phyloP scores from a whole-genome alignment of 2,329 filamentous ascomycete species.

The Phialophora tarda region DNA sequence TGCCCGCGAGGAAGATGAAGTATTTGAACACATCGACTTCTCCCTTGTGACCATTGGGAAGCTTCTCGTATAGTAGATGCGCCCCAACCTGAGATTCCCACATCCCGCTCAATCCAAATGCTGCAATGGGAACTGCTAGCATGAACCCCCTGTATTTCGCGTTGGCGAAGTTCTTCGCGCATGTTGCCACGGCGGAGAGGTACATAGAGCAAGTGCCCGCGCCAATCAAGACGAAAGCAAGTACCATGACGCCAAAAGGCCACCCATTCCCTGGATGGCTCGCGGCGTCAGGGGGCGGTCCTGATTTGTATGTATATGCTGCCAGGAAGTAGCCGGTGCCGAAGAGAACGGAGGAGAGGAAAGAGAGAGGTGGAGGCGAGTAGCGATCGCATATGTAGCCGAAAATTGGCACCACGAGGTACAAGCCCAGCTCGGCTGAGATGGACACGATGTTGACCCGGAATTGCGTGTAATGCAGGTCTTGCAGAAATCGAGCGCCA shows the following conservation, averaged over 20 bases:
- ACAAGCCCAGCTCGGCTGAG: slow-evolving; percentile 83
- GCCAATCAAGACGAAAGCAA: slow-evolving; percentile 82
- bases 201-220: slow-evolving; percentile 88
- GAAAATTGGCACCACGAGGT: slow-evolving; percentile 86
- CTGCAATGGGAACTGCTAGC: slow-evolving; percentile 86
- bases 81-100: slow-evolving; percentile 91
- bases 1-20: slow-evolving; percentile 80
- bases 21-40: slow-evolving; percentile 79
- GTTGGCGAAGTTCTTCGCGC: slow-evolving; percentile 95
- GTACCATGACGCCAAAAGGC: slow-evolving; percentile 81
- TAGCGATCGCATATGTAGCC: slow-evolving; percentile 91
- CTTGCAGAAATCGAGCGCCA: slow-evolving; percentile 84
- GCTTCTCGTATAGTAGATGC: slow-evolving; percentile 73
- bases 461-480: slow-evolving; percentile 84
- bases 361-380: slow-evolving; percentile 76
- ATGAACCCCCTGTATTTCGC: slow-evolving; percentile 87
- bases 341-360: slow-evolving; percentile 75
- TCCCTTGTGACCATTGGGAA: slow-evolving; percentile 65
- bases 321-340: slow-evolving; percentile 82
- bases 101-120: slow-evolving; percentile 92
- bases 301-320: slow-evolving; percentile 73
- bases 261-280: slow-evolving; percentile 60
- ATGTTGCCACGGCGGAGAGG: slow-evolving; percentile 86
- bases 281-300: slow-evolving; percentile 57
- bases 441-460: slow-evolving; percentile 92